A percentile compares a stretch with the other conserved stretches of the same genome.
phyloP scores from a whole-genome alignment of 1,284 basidiomycete species.

The Fomitiporia mediterranea region DNA sequence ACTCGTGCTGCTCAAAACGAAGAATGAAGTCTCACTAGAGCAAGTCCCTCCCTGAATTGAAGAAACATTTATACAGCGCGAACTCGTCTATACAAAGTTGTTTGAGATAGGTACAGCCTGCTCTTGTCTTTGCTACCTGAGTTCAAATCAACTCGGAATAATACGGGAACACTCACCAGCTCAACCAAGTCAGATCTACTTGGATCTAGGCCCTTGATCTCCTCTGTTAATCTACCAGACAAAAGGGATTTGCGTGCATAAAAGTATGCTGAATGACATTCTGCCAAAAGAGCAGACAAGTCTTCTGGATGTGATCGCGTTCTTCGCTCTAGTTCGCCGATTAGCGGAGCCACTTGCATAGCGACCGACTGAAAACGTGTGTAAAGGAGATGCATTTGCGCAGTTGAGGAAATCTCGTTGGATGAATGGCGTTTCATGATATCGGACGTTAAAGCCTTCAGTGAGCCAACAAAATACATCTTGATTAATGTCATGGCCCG shows the following conservation, averaged over 20 bases:
- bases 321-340: conserved; percentile 81
- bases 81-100: conserved; percentile 88
- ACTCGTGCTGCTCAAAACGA: conserved; percentile 13
- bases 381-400: conserved; percentile 82
- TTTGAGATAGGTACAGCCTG: conserved; percentile 87
- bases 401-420: conserved; percentile 78
- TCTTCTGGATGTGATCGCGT: conserved; percentile 71
- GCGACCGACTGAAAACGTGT: conserved; percentile 79
- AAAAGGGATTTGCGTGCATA: conserved; percentile 66
- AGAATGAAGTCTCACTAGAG: conserved; percentile 66
- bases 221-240: conserved; percentile 65
- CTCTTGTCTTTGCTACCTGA: conserved; percentile 55
- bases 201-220: conserved; percentile 80
- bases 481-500: conserved; percentile 94
- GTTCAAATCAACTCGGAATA: neutral
- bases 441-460: conserved; percentile 71
- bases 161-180: conserved; percentile 46
- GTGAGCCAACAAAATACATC: conserved; percentile 85
- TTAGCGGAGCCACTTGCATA: conserved; percentile 64
- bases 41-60: conserved; percentile 76
- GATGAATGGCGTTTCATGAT: conserved; percentile 69
- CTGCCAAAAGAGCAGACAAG: conserved; percentile 67
- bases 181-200: conserved; percentile 77
- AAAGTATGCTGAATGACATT: conserved; percentile 85
- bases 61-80: conserved; percentile 77